Conservation (phyloP, 2,329 filamentous ascomycete genomes). For the Thielaviopsis euricoi region DNA sequence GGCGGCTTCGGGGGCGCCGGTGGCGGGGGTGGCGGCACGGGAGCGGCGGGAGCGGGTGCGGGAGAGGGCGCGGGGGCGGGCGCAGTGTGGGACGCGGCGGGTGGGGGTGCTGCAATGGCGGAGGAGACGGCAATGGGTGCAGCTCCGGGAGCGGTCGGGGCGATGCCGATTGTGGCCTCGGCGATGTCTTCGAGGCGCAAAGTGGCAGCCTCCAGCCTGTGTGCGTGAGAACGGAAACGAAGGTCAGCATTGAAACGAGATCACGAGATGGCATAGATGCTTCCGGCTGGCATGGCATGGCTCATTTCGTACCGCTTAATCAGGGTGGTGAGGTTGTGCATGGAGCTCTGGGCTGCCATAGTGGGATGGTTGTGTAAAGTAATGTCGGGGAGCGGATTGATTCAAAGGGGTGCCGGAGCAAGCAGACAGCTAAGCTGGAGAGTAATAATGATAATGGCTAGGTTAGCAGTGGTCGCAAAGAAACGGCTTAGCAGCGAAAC, state of each 20-base stretch:
- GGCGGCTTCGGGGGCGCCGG: slow-evolving; percentile 23
- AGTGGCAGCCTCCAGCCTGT: slow-evolving; percentile 89
- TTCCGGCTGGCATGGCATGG: neutral
- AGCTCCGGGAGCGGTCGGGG: slow-evolving; percentile 29
- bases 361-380: slow-evolving; percentile 12
- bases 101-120: slow-evolving; percentile 18
- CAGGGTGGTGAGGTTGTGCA: slow-evolving; percentile 92
- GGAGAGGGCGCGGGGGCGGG: slow-evolving; percentile 15
- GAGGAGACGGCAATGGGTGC: slow-evolving; percentile 20
- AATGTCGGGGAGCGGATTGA: neutral
- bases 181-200: slow-evolving; percentile 94
- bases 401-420: neutral
- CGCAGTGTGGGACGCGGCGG: slow-evolving; percentile 21
- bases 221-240: neutral
- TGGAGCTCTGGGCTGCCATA: slow-evolving; percentile 65
- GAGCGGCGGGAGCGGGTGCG: neutral
- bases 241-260: neutral
- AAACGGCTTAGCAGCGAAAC: neutral
- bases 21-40: slow-evolving; percentile 17
- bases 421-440: neutral
- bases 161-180: slow-evolving; percentile 48
- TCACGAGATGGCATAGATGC: neutral
- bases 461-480: neutral
- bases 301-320: slow-evolving; percentile 74
- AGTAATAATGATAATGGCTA: no score